These are phyloP conservation scores for Colletotrichum destructivum DNA, from an alignment of 2,329 filamentous ascomycete genomes.

Conservation along the genomic window DNA sequence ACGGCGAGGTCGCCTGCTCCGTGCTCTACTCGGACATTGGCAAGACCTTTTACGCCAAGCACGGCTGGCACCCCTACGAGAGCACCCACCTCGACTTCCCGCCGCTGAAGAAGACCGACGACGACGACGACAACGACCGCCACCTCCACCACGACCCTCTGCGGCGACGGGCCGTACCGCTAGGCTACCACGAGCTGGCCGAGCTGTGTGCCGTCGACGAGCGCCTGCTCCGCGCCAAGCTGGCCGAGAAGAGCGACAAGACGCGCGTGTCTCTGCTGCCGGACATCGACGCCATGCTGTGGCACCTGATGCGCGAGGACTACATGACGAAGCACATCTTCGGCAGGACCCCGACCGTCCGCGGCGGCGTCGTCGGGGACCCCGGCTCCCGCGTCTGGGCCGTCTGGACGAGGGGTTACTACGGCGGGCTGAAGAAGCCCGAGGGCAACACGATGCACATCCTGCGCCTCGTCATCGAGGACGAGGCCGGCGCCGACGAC, in stretches of 20 bases:
- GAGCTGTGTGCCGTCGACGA: slow-evolving; percentile 77
- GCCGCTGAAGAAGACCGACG: slow-evolving; percentile 48
- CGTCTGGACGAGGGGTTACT: slow-evolving; percentile 79
- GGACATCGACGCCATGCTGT: slow-evolving; percentile 76
- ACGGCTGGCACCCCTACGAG: slow-evolving; percentile 83
- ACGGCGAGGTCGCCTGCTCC: slow-evolving; percentile 71
- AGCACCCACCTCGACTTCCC: slow-evolving; percentile 80
- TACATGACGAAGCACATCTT: slow-evolving; percentile 79
- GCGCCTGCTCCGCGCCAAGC: slow-evolving; percentile 67
- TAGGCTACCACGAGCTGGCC: slow-evolving; percentile 74
- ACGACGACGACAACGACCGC: neutral
- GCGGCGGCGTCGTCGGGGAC: slow-evolving; percentile 77
- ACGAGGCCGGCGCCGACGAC: slow-evolving; percentile 57
- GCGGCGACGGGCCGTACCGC: slow-evolving; percentile 49
- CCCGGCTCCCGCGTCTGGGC: slow-evolving; percentile 77
- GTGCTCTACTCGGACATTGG: slow-evolving; percentile 91
- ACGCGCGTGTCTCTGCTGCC: slow-evolving; percentile 77
- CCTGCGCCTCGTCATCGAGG: slow-evolving; percentile 78
- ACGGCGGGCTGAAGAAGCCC: slow-evolving; percentile 65
- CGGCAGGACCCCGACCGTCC: slow-evolving; percentile 68
- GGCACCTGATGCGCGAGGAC: slow-evolving; percentile 87
- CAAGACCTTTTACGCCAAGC: slow-evolving; percentile 82
- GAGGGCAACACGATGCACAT: slow-evolving; percentile 79
- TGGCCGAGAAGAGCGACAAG: slow-evolving; percentile 60
- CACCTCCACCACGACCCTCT: neutral